Base-by-base conservation (phyloP, 805 yeast genomes). In the Saccharomyces kudriavzevii region DNA sequence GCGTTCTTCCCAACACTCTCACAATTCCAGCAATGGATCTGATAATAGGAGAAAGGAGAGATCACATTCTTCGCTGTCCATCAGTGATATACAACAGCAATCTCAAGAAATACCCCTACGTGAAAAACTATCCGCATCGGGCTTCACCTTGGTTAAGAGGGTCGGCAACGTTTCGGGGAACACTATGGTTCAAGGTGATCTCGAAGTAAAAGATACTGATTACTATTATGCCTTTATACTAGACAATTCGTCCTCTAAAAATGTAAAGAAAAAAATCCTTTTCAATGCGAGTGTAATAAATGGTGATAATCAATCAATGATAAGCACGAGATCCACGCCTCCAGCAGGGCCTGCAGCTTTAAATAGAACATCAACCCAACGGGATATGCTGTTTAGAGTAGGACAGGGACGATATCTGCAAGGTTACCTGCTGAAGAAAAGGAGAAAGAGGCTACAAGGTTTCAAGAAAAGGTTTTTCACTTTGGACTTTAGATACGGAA, bases 191-290 rank as follows among this genome's bases (percentile, higher is more conserved):
- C 81, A 81, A 49, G 96, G 91, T 1, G 71, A 75, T 27, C 74
- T 84, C 55, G 74, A 76, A n/a, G 84, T 84, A 2, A 69, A 68
- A 2, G 73, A 76, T 25, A 87, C 84, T 8, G 92, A 92, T 1
- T 78, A 84, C 62, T 86, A 80, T 70, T 68, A 67, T 49, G 97
- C 97, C 0, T 87, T 92, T 66, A 85, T 94, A 26, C 86, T 92
- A 64, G 98, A 92, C 70, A 92, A 92, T 71, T 86, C 96, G 0
- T 89, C 90, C 61, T 85, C 96, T 30, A 89, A 87, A 63, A 88
- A 85, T 30, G 85, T 84, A 24, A 83, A 89, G 48, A 94, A 92
- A 68, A 89, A 86, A 55, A 82, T 92, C 1, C 74, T 83, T 53
- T 90, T 90, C 69, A 79, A 83, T 52, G 79, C 77, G 47, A 72